Base-by-base conservation (phyloP, 805 yeast species). In the Metschnikowia lochheadii region DNA sequence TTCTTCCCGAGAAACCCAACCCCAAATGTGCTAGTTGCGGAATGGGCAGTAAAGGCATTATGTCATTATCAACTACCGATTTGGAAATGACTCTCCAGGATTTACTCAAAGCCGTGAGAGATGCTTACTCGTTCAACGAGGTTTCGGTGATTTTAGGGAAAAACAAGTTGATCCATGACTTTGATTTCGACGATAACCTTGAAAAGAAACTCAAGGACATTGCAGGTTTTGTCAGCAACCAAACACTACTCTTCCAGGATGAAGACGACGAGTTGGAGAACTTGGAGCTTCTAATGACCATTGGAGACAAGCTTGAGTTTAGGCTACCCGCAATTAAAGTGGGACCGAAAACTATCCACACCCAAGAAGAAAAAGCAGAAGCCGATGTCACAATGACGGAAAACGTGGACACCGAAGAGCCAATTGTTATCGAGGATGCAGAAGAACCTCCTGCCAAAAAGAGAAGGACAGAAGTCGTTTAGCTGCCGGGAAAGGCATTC, bases 101-200 rank as follows among this genome's bases (percentile, higher is more conserved):
- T n/a, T 63, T 92, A 11, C 70, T 89, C 10, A 75, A 77, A 2
- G 56, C 68, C 2, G 61, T 91, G 3, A 64, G 73, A 26, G 61
- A 58, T 0, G 73, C 75, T 47, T 84, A 85, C 58, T 74, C 72
- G 0, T 88, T 82, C 62, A 80, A 69, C 1, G 82, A 76, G 36
- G 83, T 85, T 36, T 76, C 89, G 2, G 62, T 87, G 6, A 77
- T 85, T 18, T 70, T 84, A 23, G 85, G 84, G 3, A 68, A 72
- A 36, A 78, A 81, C 34, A 77, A 79, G 56, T 73, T 94, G 52
- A 64, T 94, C 7, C 89, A 88, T 58, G 99, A 94, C 67, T 76
- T 76, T 50, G 99, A 92, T 61, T 90, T 88, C 64, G 96, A 89
- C 45, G 98, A 91, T 61, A 84, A 92, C 60, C 59, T 75, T 11